Percentiles rank a stretch among this genome's conserved stretches.
Evolutionary conservation across 2,329 filamentous ascomycete genomes (phyloP).

Genomic region (Neonectria faginata): DNA sequence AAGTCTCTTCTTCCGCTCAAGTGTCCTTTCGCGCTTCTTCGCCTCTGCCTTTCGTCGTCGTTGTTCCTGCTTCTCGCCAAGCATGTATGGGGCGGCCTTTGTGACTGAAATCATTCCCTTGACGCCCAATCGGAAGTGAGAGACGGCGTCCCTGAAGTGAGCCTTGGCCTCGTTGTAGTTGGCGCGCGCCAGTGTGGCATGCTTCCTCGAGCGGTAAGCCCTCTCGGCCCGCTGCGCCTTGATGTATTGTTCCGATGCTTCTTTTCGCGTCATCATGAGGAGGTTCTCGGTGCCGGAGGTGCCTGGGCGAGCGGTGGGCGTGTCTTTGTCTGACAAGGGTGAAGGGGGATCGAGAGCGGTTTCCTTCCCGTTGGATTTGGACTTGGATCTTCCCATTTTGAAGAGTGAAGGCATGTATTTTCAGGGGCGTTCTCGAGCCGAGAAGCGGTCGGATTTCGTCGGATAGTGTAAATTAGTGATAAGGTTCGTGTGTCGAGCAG

Average conservation of each 20-base stretch:
- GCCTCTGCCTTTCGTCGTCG: slow-evolving; percentile 46
- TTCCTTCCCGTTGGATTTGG: slow-evolving; percentile 12
- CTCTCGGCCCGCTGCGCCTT: slow-evolving; percentile 56
- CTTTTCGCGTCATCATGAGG: slow-evolving; percentile 53
- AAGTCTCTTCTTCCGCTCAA: slow-evolving; percentile 47
- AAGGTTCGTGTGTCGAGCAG: not conserved
- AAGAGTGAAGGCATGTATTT: slow-evolving; percentile 12
- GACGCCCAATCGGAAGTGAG: slow-evolving; percentile 53
- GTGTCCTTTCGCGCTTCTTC: slow-evolving; percentile 50
- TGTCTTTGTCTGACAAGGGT: slow-evolving; percentile 11
- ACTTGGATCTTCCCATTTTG: slow-evolving; percentile 23
- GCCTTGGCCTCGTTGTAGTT: slow-evolving; percentile 53
- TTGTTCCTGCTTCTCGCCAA: slow-evolving; percentile 53
- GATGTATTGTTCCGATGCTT: slow-evolving; percentile 53
- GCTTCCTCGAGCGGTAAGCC: slow-evolving; percentile 56
- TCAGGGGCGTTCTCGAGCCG: not conserved
- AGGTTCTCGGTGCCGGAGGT: slow-evolving; percentile 58
- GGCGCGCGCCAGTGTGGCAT: slow-evolving; percentile 53
- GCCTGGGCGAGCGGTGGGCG: slow-evolving; percentile 48
- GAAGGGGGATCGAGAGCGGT: not conserved
- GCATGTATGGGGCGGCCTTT: slow-evolving; percentile 50
- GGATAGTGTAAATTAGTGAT: not conserved
- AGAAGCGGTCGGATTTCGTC: not conserved
- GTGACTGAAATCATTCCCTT: slow-evolving; percentile 49
- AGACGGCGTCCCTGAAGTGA: slow-evolving; percentile 53